Evolutionary conservation across 768 basidiomycete species (phyloP).

Genomic region (Psilocybe tampanensis): DNA sequence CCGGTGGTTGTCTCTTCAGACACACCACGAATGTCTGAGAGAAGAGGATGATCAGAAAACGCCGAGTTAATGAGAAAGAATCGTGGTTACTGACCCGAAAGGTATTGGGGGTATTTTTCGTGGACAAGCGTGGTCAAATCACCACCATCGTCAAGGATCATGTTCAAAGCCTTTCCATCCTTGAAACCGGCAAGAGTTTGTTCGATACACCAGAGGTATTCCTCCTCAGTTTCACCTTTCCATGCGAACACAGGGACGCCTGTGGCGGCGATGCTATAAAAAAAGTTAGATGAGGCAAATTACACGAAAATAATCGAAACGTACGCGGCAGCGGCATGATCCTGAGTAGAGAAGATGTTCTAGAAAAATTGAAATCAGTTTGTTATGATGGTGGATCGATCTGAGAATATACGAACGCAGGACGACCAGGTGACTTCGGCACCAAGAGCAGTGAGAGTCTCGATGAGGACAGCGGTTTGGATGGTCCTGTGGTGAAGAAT

Average conservation of each 20-base stretch:
- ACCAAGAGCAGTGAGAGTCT: conserved; percentile 93
- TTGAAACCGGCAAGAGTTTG: conserved; percentile 92
- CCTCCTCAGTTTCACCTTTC: conserved; percentile 99
- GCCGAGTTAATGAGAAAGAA: not conserved
- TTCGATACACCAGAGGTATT: conserved; percentile 98
- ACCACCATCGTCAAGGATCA: conserved; percentile 99
- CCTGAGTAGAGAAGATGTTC: conserved; percentile 99
- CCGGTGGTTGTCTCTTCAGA: conserved; percentile 99
- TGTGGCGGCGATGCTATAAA: conserved; percentile 86
- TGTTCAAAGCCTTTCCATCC: conserved; percentile 83
- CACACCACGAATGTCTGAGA: conserved; percentile 81
- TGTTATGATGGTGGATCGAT: not conserved
- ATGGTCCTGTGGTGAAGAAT: conserved; percentile 72
- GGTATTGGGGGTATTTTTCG: conserved; percentile 92
- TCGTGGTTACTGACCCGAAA: conserved; percentile 52
- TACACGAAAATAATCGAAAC: conserved; percentile 28
- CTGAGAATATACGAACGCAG: conserved; percentile 67
- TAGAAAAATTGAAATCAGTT: conserved; percentile 26
- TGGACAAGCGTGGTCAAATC: conserved; percentile 95
- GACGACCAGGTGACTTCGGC: conserved; percentile 99
- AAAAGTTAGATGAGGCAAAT: not conserved
- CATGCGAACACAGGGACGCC: conserved; percentile 99
- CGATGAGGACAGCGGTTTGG: conserved; percentile 98
- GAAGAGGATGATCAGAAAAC: conserved; percentile 10
- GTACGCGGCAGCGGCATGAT: conserved; percentile 97